Conservation (phyloP, 257 asterid genomes). For the Marsdenia floribunda region DNA sequence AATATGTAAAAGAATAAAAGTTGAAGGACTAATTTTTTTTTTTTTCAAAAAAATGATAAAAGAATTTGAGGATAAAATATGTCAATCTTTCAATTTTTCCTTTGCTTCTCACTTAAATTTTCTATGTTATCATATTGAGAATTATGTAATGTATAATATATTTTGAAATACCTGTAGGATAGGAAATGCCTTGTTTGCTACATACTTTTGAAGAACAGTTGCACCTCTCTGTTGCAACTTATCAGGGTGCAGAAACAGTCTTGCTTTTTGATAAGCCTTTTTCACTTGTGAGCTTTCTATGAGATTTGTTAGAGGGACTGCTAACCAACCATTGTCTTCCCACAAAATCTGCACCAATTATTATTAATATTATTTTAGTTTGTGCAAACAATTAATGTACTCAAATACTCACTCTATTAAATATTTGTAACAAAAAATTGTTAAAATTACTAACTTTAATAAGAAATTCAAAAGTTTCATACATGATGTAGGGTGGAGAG, state of each 20-base stretch:
- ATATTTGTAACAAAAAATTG: too few relatives aligned
- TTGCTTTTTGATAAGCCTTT: conserved; percentile 76
- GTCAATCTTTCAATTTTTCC: too few relatives aligned
- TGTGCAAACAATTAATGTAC: too few relatives aligned
- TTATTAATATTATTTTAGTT: too few relatives aligned
- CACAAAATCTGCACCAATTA: conserved; percentile 48
- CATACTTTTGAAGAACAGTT: conserved; percentile 45
- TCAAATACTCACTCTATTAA: too few relatives aligned
- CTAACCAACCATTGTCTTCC: conserved; percentile 59
- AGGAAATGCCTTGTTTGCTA: conserved; percentile 58
- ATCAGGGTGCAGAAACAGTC: conserved; percentile 74
- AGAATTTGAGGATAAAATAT: too few relatives aligned
- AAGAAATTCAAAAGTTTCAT: conserved; percentile 17
- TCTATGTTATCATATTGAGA: not conserved
- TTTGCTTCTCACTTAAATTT: too few relatives aligned
- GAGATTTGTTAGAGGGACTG: conserved; percentile 34
- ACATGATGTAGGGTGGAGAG: conserved; percentile 71
- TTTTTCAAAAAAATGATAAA: too few relatives aligned
- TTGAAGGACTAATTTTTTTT: too few relatives aligned
- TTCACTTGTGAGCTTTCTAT: conserved; percentile 52
- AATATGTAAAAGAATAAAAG: too few relatives aligned
- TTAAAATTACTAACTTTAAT: too few relatives aligned
- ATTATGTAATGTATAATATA: not conserved
- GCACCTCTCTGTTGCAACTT: conserved; percentile 87
- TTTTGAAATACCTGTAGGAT: conserved; percentile 48